Evolutionary conservation across 768 basidiomycete genomes (phyloP), one percentile per base, ranked within the genome.

Genomic region (Podaxis sp.): DNA sequence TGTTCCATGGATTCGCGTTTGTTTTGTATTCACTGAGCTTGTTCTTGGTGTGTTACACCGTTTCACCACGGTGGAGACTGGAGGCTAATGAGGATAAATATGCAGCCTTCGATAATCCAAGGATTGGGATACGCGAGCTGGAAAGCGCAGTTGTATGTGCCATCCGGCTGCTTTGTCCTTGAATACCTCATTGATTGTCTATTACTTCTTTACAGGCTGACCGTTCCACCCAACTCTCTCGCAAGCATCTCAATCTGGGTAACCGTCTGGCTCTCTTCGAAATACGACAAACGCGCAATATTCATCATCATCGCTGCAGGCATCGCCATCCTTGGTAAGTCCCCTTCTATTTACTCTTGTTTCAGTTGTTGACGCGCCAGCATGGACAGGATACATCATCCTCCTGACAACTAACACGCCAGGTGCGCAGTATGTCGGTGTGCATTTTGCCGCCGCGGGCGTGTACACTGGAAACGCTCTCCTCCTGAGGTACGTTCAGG

Each of bases 1-100:
- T 87, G 1, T 87, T 87, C 71, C 86, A 87, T 63, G 85, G 83
- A 0, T 85, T 82, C 66, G 81, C 86, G 2, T 86, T 85, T 65
- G 84, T 81, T 9, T 66, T 83, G 22, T 86, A 85, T 67, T 84
- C 85, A 15, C 67, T 85, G 64, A 84, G 82, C 69, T 71, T 88
- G 6, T 87, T 87, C 72, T 64, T 86, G 79, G 83, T 82, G 67
- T 36, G 76, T 65, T 33, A 8, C 33, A 33, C 8, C 2, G 33
- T 33, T 9, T 9, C 33, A 33, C 2, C 33, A 33, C 9, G 1
- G 33, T 0, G 33, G 2, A 33, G 33, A 9, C 33, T 9, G 8
- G 33, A 9, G 33, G 33, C 33, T 33, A 9, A 9, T 9, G 33
- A 33, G 33, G 33, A 9, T 33, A 33, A 33, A 9, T 25, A 25